These are phyloP conservation scores for Antitrichia curtipendula DNA, from an alignment of 225 moss, liverwort and hornwort species.

Conservation along the genomic window DNA sequence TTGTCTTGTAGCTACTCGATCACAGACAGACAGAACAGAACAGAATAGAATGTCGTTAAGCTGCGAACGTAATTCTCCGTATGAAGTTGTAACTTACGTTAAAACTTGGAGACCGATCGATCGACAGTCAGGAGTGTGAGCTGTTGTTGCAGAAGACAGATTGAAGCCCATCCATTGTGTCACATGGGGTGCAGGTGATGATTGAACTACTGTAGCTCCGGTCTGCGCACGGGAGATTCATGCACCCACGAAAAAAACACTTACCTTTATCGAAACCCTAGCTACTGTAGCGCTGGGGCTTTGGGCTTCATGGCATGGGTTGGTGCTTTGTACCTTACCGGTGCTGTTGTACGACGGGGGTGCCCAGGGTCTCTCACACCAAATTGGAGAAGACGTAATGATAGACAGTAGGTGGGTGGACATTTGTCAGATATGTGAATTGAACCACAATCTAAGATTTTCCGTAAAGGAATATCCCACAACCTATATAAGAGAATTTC, in stretches of 20 bases:
- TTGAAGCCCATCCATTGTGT: not conserved
- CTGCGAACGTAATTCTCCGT: not conserved
- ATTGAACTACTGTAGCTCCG: not conserved
- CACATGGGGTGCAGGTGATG: not conserved
- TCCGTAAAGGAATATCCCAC: not conserved
- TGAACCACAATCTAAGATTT: not conserved
- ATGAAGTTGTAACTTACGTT: not conserved
- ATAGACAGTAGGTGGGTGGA: too few species aligned
- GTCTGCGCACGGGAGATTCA: not conserved
- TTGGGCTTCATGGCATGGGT: too few species aligned
- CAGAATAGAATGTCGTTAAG: too few species aligned
- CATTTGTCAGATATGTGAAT: not conserved
- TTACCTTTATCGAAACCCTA: too few species aligned
- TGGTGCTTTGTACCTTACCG: too few species aligned
- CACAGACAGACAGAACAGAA: not conserved
- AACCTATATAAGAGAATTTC: too few species aligned
- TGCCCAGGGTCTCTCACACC: not conserved
- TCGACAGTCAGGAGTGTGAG: not conserved
- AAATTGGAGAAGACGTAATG: not conserved
- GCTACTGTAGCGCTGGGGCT: too few species aligned
- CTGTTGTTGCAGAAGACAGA: not conserved
- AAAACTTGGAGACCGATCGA: not conserved
- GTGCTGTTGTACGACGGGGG: too few species aligned
- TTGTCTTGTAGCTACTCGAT: not conserved
- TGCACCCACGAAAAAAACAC: not conserved